phyloP scores from a whole-genome alignment of 805 yeast genomes.

The Zygoascus bituminiphila region DNA sequence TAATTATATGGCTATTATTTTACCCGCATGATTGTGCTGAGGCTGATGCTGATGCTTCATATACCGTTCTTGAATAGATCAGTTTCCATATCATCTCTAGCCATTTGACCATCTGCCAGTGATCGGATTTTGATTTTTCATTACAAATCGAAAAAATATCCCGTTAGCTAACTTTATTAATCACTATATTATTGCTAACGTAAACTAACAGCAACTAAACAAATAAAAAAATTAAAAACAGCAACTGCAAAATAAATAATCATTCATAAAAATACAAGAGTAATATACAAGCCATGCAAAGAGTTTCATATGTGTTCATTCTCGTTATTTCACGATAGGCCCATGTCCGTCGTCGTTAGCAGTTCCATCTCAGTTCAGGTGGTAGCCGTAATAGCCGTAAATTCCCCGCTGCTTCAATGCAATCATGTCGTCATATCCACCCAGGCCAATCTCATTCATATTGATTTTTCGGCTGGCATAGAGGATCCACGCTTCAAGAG shows the following conservation, averaged over 20 bases:
- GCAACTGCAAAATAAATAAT: background rate
- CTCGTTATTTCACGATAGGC: too few species aligned
- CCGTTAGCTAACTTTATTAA: too few species aligned
- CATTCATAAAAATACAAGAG: background rate
- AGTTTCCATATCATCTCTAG: too few species aligned
- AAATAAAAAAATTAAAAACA: background rate
- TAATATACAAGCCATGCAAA: background rate
- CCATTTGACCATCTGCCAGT: too few species aligned
- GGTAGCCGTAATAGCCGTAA: slow-evolving; percentile 27
- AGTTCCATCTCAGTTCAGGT: slow-evolving; percentile 2
- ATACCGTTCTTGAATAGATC: too few species aligned
- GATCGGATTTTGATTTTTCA: too few species aligned
- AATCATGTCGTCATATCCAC: slow-evolving; percentile 17
- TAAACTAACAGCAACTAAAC: background rate
- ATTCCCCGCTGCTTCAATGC: slow-evolving; percentile 25
- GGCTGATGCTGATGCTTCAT: too few species aligned
- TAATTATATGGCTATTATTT: too few species aligned
- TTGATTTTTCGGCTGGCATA: slow-evolving; percentile 30
- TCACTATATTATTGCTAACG: too few species aligned
- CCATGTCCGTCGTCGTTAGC: background rate
- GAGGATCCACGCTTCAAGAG: slow-evolving; percentile 19
- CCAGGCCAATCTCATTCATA: slow-evolving; percentile 27
- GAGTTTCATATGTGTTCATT: too few species aligned
- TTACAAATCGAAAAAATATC: too few species aligned
- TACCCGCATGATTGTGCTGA: too few species aligned